Evolutionary conservation across 75 land plant genomes (phyloP).

Genomic region (Selaginella tamariscina): DNA sequence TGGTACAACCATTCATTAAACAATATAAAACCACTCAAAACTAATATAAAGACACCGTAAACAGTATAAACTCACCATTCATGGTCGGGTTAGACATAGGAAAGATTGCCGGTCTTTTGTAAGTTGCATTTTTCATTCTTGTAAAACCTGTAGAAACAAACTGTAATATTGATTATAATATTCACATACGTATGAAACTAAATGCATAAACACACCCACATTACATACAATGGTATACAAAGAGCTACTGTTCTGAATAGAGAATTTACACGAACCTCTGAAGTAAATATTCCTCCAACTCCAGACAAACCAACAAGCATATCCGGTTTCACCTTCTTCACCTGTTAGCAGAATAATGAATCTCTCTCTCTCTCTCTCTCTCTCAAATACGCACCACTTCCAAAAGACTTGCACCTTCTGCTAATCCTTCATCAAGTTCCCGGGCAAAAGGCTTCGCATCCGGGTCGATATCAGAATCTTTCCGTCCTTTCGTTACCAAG

Average conservation of each 20-base stretch:
- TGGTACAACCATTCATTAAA: too few relatives aligned
- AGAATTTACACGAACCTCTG: slow-evolving; percentile 2
- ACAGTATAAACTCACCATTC: slow-evolving; percentile 41
- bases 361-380: too few relatives aligned
- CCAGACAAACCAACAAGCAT: slow-evolving; percentile 7
- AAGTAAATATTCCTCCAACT: slow-evolving; percentile 5
- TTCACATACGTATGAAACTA: too few relatives aligned
- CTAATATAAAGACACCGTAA: too few relatives aligned
- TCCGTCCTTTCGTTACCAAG: slow-evolving; percentile 4
- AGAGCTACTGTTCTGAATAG: not conserved
- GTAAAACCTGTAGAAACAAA: slow-evolving; percentile 52
- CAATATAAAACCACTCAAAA: too few relatives aligned
- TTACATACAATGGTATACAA: not conserved
- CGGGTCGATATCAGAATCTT: not conserved
- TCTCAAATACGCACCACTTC: slow-evolving; percentile 10
- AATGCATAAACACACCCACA: too few relatives aligned
- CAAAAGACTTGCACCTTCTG: slow-evolving; percentile 1
- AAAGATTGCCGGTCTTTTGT: slow-evolving; percentile 84
- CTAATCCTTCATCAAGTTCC: not conserved
- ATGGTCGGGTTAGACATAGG: slow-evolving; percentile 96
- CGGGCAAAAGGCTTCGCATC: slow-evolving; percentile 9
- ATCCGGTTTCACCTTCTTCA: not conserved
- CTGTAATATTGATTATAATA: too few relatives aligned
- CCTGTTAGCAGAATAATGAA: too few relatives aligned
- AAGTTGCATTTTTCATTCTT: slow-evolving; percentile 71